Conservation (phyloP, 2,329 filamentous ascomycete genomes). For the Talaromyces verruculosus region DNA sequence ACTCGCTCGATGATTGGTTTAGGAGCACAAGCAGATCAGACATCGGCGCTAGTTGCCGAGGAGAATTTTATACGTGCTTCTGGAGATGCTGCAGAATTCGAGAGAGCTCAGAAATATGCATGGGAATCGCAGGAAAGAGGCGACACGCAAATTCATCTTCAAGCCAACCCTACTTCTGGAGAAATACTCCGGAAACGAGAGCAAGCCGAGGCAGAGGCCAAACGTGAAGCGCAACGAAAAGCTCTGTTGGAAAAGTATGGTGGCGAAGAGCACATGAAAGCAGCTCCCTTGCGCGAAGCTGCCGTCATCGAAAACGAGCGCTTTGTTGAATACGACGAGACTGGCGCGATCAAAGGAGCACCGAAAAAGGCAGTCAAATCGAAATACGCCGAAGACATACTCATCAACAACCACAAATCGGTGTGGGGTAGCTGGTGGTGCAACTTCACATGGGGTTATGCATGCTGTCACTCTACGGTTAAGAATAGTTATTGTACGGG, state of each 20-base stretch:
- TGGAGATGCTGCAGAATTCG: conserved; percentile 90
- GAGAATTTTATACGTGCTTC: conserved; percentile 87
- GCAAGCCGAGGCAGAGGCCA: conserved; percentile 67
- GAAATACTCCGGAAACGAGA: conserved; percentile 81
- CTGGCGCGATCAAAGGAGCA: conserved; percentile 83
- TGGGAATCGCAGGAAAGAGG: conserved; percentile 91
- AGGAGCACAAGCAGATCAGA: conserved; percentile 75
- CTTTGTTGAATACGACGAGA: conserved; percentile 93
- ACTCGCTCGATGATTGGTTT: conserved; percentile 86
- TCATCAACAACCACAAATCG: conserved; percentile 85
- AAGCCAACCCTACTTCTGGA: conserved; percentile 94
- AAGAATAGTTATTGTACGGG: conserved; percentile 99
- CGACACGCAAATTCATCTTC: conserved; percentile 80
- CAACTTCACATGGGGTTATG: conserved; percentile 92
- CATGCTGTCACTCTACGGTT: conserved; percentile 87
- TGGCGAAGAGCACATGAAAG: conserved; percentile 60
- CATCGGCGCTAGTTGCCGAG: conserved; percentile 81
- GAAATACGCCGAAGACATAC: conserved; percentile 86
- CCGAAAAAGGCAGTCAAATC: conserved; percentile 74
- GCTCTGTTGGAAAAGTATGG: conserved; percentile 81
- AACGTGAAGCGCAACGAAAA: conserved; percentile 66
- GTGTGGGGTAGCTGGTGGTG: conserved; percentile 99
- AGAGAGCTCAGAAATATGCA: conserved; percentile 81
- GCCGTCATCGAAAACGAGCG: conserved; percentile 76
- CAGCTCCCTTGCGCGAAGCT: conserved; percentile 63